Base-by-base conservation (phyloP, 1,284 basidiomycete genomes). In the Trametes versicolor region DNA sequence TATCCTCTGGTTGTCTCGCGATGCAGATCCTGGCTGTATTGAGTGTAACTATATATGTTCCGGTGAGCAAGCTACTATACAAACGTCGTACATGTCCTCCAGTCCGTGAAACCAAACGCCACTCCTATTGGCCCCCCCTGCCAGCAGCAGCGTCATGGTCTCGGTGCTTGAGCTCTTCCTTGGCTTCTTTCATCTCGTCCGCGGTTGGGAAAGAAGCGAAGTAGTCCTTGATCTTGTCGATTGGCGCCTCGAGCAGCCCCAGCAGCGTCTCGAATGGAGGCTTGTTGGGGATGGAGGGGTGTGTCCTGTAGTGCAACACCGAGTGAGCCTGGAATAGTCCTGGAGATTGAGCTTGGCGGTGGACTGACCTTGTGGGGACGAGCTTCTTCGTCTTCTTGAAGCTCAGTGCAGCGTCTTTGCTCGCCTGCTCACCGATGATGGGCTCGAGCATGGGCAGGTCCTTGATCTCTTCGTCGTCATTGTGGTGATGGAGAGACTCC, bases 321-420 rank as follows among this genome's bases (percentile, higher is more conserved):
- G n/a, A 0, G 47, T 50, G 36, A 60, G 58, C 27, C 36, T 37
- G 39, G 5, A 21, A 36, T 32, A 21, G n/a, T n/a, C n/a, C n/a
- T n/a, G n/a, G n/a, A n/a, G n/a, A n/a, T n/a, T n/a, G n/a, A n/a
- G n/a, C n/a, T 66, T 39, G 15, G 53, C 60, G 21, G 4, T 51
- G n/a, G 4, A 71, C 77, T 27, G 41, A 83, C 84, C 84, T 79
- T 10, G 88, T 90, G 0, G 88, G 88, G 1, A 82, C 87, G 64
- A 90, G 87, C 70, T 85, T 85, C 79, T 91, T 90, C 4, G 87
- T 90, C 63, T 80, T 76, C 65, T 78, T 80, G 77, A 90, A 90
- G 45, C 72, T 77, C 27, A 69, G 63, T 0, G 87, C 87, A 0
- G 85, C 84, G 8, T 76, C 62, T 41, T 76, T 71, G 64, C 83